A percentile compares a stretch with the other conserved stretches of the same genome.
Evolutionary conservation across 768 basidiomycete species (phyloP).

Genomic region (Leccinum pellstonianum): DNA sequence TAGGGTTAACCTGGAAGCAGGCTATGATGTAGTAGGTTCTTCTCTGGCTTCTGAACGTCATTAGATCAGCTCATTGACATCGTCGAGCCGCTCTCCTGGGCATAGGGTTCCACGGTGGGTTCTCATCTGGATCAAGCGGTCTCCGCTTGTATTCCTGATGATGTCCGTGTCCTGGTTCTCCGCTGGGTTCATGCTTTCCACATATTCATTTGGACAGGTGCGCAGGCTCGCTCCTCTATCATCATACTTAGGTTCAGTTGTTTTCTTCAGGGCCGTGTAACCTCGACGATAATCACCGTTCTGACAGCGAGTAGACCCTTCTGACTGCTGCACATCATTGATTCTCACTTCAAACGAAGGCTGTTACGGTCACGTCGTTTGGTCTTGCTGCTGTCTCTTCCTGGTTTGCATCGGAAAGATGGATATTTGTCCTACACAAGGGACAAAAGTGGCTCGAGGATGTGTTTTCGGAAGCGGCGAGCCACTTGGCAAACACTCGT

Average conservation of each 20-base stretch:
- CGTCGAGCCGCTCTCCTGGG: constrained; percentile 48
- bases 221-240: constrained; percentile 25
- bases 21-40: constrained; percentile 53
- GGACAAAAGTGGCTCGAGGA: constrained; percentile 54
- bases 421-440: constrained; percentile 45
- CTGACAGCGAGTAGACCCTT: constrained; percentile 46
- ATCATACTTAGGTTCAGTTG: constrained; percentile 15
- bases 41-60: constrained; percentile 10
- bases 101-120: constrained; percentile 59
- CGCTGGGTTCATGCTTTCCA: too few relatives aligned
- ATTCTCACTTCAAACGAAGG: constrained; percentile 20
- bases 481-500: constrained; percentile 27
- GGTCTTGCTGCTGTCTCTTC: constrained; percentile 48
- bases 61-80: constrained; percentile 18
- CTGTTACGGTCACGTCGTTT: constrained; percentile 35
- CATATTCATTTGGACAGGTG: constrained; percentile 18
- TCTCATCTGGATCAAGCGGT: constrained; percentile 81
- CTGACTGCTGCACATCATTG: not conserved
- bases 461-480: constrained; percentile 32
- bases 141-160: constrained; percentile 37
- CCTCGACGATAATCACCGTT: constrained; percentile 71
- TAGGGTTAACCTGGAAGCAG: constrained; percentile 56
- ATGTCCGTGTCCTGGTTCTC: too few relatives aligned
- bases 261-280: constrained; percentile 48
- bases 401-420: constrained; percentile 56